Conservation (phyloP, 495 filamentous ascomycete species). For the Neurospora terricola region DNA sequence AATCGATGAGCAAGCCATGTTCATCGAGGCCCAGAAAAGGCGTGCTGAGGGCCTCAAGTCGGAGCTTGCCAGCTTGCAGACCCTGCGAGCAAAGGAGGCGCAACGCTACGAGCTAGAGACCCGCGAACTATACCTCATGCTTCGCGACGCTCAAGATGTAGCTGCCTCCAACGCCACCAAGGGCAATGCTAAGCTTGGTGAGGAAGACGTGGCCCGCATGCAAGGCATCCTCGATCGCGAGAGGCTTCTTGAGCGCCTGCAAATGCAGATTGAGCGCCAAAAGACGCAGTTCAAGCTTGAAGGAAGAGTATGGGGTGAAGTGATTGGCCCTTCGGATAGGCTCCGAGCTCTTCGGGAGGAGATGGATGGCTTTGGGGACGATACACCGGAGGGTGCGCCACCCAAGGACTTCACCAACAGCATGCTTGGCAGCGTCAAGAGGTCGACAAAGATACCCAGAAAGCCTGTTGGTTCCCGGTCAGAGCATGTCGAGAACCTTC, state of each 20-base stretch:
- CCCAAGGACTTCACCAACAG: slow-evolving; percentile 38
- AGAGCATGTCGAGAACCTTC: slow-evolving; percentile 28
- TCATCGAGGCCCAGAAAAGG: slow-evolving; percentile 80
- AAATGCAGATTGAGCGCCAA: slow-evolving; percentile 88
- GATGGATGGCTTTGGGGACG: slow-evolving; percentile 66
- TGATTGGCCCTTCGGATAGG: slow-evolving; percentile 76
- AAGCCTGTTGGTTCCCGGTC: slow-evolving; percentile 38
- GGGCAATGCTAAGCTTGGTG: slow-evolving; percentile 43
- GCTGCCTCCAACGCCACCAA: slow-evolving; percentile 80
- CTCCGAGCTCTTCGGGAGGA: slow-evolving; percentile 84
- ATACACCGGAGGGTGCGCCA: slow-evolving; percentile 11
- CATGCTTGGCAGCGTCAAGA: slow-evolving; percentile 56
- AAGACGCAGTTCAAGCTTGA: slow-evolving; percentile 98
- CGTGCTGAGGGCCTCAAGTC: slow-evolving; percentile 81
- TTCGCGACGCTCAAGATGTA: slow-evolving; percentile 93
- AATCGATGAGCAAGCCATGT: slow-evolving; percentile 78
- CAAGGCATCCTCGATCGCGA: slow-evolving; percentile 89
- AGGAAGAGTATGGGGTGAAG: slow-evolving; percentile 83
- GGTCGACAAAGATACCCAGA: slow-evolving; percentile 38
- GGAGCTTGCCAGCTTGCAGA: slow-evolving; percentile 79
- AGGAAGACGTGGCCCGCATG: slow-evolving; percentile 66
- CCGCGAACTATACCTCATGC: slow-evolving; percentile 94
- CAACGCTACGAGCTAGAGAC: slow-evolving; percentile 95
- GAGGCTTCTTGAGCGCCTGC: slow-evolving; percentile 79
- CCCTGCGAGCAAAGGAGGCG: slow-evolving; percentile 79